Evolutionary conservation across 306 rosid species (phyloP), one percentile per base, ranked within the genome.

Genomic region (Lathyrus tuberosus): DNA sequence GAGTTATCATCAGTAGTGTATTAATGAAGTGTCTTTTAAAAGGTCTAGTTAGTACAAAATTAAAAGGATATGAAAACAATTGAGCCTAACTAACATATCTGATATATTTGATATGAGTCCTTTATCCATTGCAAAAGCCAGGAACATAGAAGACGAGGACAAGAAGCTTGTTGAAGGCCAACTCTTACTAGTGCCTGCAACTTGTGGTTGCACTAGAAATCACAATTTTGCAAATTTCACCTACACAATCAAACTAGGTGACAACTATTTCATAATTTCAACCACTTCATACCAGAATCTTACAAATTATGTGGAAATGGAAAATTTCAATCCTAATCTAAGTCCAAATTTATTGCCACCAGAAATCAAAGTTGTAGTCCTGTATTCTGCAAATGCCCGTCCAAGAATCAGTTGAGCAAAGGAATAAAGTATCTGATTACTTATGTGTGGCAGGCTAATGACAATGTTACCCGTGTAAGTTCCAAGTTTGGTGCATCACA

Each of bases 351-450:
- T 40, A 26, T 68, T 92, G 78, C 70, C 69, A 38, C 5, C 14
- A 14, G 87, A 86, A 14, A 42, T 60, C 67, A 31, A 85, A 78
- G 78, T 89, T 15, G 71, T 71, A 3, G 70, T 88, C 61, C 95
- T 73, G 77, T 88, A 81, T 79, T 80, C 81, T 88, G 98, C 63
- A 81, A 69, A 48, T 92, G 96, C 74, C 91, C 95, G 42, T 85
- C 95, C 1, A 79, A 84, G 70, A 75, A 62, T 6, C 82, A 75
- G 11, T 8, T 57, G 9, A 71, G 73, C 33, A 75, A 79, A 18
- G 78, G 84, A 53, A 79, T 82, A 15, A 57, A 79, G 28, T 24
- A 79, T 78, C 75, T 86, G 24, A 81, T 89, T 33, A 86, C 93
- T 4, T 82, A 86, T 58, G 79, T 89, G 35, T 92, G 98, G 98